These are phyloP conservation scores for Xenoacremonium recifei DNA, from an alignment of 2,329 filamentous ascomycete species.

Conservation along the genomic window DNA sequence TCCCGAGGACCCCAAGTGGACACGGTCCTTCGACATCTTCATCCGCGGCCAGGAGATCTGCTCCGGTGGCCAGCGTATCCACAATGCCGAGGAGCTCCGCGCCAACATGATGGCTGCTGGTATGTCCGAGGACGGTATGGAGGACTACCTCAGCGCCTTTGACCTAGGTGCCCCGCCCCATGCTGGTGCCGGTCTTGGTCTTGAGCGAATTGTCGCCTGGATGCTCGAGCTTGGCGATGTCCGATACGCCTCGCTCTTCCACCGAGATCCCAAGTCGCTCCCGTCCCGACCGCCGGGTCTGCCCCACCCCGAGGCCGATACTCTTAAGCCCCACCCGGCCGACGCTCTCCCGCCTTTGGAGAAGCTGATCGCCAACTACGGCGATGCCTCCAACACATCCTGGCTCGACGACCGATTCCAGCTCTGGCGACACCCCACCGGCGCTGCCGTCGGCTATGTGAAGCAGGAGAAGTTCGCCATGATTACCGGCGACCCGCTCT, in stretches of 20 bases:
- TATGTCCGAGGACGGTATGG: conserved; percentile 78
- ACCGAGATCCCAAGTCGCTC: conserved; percentile 84
- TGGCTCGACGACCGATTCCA: conserved; percentile 89
- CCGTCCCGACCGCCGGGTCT: conserved; percentile 65
- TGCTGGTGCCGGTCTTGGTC: conserved; percentile 83
- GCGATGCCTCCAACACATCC: conserved; percentile 89
- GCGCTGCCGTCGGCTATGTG: conserved; percentile 83
- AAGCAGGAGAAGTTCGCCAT: conserved; percentile 75
- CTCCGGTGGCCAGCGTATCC: conserved; percentile 89
- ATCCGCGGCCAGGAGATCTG: conserved; percentile 90
- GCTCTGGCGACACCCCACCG: conserved; percentile 83
- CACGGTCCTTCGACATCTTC: conserved; percentile 95
- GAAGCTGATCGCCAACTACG: conserved; percentile 92
- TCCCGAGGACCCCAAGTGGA: conserved; percentile 66
- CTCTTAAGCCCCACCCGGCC: conserved; percentile 47
- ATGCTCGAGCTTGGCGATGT: conserved; percentile 87
- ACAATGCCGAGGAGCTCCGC: conserved; percentile 72
- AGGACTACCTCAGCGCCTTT: conserved; percentile 87
- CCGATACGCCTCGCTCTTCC: conserved; percentile 81
- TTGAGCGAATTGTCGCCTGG: conserved; percentile 86
- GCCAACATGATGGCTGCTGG: conserved; percentile 74
- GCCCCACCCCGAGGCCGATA: conserved; percentile 87
- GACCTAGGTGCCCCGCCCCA: conserved; percentile 87
- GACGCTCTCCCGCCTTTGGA: conserved; percentile 70
- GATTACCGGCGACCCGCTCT: conserved; percentile 83